Evolutionary conservation across 2,329 filamentous ascomycete species (phyloP).

Genomic region (Thermomyces lanuginosus): DNA sequence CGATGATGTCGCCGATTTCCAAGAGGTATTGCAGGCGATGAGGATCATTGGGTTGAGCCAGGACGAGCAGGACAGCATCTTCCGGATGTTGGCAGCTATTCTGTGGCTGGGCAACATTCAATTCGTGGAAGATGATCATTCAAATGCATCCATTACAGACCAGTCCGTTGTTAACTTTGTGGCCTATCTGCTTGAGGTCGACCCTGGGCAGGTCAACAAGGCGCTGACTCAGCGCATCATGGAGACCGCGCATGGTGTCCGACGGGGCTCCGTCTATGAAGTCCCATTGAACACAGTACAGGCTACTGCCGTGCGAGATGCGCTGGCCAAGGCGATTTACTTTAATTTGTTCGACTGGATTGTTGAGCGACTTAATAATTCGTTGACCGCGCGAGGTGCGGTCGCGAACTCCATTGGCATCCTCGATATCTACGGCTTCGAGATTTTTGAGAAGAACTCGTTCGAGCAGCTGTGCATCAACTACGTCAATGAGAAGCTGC

Average conservation of each 20-base stretch:
- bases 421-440: conserved; percentile 96
- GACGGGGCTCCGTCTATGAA: conserved; percentile 51
- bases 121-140: conserved; percentile 75
- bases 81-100: conserved; percentile 81
- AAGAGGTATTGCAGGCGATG: conserved; percentile 89
- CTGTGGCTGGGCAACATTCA: conserved; percentile 91
- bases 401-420: conserved; percentile 83
- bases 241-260: conserved; percentile 49
- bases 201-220: conserved; percentile 62
- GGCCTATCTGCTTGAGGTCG: conserved; percentile 82
- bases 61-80: conserved; percentile 85
- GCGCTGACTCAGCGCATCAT: conserved; percentile 81
- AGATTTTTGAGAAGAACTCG: conserved; percentile 98
- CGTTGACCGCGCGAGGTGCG: conserved; percentile 59
- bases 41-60: conserved; percentile 77
- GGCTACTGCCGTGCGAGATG: conserved; percentile 73
- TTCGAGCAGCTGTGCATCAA: conserved; percentile 99
- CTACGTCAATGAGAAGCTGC: conserved; percentile 97
- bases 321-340: conserved; percentile 88
- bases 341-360: conserved; percentile 99
- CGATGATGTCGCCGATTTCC: conserved; percentile 75
- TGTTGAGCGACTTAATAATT: conserved; percentile 77
- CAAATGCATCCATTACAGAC: conserved; percentile 74
- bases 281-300: conserved; percentile 75
- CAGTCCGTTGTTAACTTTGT: conserved; percentile 87